Percentiles rank a stretch among this genome's conserved stretches.
phyloP scores from a whole-genome alignment of 306 rosid species.

The Albizia julibrissin region DNA sequence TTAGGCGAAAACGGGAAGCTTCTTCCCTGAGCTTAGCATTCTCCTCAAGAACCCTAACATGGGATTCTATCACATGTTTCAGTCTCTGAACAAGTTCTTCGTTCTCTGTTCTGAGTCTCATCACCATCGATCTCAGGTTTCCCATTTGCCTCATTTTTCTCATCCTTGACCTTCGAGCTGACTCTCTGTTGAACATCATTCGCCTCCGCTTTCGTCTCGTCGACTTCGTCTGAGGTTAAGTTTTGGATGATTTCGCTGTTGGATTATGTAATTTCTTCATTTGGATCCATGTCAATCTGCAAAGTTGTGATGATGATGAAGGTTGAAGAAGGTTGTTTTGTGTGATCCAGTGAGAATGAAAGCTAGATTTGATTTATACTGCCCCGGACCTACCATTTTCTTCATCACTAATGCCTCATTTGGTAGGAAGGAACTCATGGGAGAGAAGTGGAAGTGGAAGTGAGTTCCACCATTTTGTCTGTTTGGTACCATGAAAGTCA shows the following conservation, averaged over 20 bases:
- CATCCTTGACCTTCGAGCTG: conserved; percentile 79
- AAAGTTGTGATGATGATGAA: no score
- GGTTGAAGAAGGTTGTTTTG: neutral
- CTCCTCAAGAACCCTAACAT: conserved; percentile 60
- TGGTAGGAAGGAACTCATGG: no score
- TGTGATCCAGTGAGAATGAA: neutral
- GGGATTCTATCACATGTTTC: conserved; percentile 53
- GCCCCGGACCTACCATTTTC: neutral
- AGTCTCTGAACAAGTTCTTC: conserved; percentile 56
- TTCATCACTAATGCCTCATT: neutral
- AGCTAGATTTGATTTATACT: neutral
- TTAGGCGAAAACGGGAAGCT: conserved; percentile 57
- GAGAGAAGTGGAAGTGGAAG: no score
- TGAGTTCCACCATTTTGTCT: no score
- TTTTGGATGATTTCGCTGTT: neutral
- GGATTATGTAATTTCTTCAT: neutral
- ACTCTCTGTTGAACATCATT: conserved; percentile 82
- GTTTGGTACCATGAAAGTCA: no score
- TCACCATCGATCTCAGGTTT: conserved; percentile 72
- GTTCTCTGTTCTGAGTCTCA: conserved; percentile 69
- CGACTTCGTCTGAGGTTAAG: conserved; percentile 65
- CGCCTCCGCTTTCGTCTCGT: conserved; percentile 67
- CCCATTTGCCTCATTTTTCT: conserved; percentile 74
- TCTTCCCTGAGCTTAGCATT: conserved; percentile 69
- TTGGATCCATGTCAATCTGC: neutral